These are phyloP conservation scores for Arthrocladium fulminans DNA, from an alignment of 2,329 filamentous ascomycete species.

Conservation along the genomic window DNA sequence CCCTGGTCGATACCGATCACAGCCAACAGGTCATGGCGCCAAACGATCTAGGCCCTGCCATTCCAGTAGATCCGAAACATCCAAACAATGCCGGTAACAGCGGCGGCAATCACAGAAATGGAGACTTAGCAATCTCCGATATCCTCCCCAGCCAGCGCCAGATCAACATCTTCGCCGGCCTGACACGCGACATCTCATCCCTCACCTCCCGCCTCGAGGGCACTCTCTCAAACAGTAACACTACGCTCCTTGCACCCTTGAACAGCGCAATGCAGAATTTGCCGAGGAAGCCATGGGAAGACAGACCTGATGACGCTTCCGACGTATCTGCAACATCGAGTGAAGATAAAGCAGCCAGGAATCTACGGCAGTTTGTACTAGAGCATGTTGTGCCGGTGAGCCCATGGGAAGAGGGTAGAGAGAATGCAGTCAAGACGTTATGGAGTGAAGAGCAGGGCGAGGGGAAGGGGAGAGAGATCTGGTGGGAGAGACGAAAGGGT, in stretches of 20 bases:
- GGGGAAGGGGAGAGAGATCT: constrained; percentile 57
- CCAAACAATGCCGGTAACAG: constrained; percentile 5
- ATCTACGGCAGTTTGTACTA: constrained; percentile 73
- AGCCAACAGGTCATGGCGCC: not conserved
- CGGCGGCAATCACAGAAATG: constrained; percentile 13
- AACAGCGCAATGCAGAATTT: constrained; percentile 72
- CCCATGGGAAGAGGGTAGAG: constrained; percentile 62
- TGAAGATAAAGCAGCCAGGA: constrained; percentile 64
- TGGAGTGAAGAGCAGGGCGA: not conserved
- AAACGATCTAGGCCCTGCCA: constrained; percentile 12
- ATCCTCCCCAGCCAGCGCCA: constrained; percentile 69
- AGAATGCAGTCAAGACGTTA: constrained; percentile 57
- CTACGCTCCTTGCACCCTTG: constrained; percentile 77
- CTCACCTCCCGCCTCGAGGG: constrained; percentile 58
- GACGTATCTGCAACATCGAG: constrained; percentile 48
- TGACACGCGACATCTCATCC: constrained; percentile 66
- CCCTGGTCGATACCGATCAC: not conserved
- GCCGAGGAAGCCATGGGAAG: constrained; percentile 79
- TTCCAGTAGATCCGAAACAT: constrained; percentile 2
- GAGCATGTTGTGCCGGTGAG: constrained; percentile 67
- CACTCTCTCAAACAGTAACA: constrained; percentile 52
- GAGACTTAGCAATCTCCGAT: constrained; percentile 65
- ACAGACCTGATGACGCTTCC: constrained; percentile 16
- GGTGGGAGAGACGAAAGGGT: constrained; percentile 65
- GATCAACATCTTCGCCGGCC: constrained; percentile 75